phyloP scores from a whole-genome alignment of 495 filamentous ascomycete genomes.

The Eremomyces bilateralis region DNA sequence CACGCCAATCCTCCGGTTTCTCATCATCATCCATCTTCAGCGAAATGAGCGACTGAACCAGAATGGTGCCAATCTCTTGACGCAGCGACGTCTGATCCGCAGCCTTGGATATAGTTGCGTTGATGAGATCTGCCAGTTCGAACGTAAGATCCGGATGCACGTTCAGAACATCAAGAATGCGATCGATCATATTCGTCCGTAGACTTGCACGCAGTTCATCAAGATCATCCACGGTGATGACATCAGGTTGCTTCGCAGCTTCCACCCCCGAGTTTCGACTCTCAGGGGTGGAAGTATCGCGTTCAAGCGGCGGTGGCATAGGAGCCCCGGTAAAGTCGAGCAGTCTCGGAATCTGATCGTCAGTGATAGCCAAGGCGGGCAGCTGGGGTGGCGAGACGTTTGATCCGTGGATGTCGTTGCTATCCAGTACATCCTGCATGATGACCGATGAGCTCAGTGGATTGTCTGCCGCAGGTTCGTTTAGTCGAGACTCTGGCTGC shows the following conservation, averaged over 20 bases:
- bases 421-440: background rate
- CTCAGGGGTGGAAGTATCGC: background rate
- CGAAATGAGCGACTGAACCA: conserved; percentile 76
- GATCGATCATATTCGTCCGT: conserved; percentile 61
- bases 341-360: no score
- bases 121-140: conserved; percentile 72
- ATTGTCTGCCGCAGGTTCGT: no score
- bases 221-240: conserved; percentile 57
- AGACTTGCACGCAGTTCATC: conserved; percentile 54
- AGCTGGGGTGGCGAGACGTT: background rate
- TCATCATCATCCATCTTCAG: conserved; percentile 53
- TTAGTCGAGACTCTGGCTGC: background rate
- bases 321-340: no score
- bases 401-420: background rate
- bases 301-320: background rate
- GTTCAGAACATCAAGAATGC: conserved; percentile 72
- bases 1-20: conserved; percentile 26
- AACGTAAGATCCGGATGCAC: conserved; percentile 77
- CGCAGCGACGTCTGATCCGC: conserved; percentile 39
- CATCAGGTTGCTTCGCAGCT: conserved; percentile 16
- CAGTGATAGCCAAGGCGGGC: background rate
- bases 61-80: conserved; percentile 56
- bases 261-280: conserved; percentile 6
- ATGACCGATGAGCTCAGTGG: no score
- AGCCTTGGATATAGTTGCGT: conserved; percentile 48